Evolutionary conservation across 2,329 filamentous ascomycete species (phyloP).

Genomic region (Neoscytalidium dimidiatum): DNA sequence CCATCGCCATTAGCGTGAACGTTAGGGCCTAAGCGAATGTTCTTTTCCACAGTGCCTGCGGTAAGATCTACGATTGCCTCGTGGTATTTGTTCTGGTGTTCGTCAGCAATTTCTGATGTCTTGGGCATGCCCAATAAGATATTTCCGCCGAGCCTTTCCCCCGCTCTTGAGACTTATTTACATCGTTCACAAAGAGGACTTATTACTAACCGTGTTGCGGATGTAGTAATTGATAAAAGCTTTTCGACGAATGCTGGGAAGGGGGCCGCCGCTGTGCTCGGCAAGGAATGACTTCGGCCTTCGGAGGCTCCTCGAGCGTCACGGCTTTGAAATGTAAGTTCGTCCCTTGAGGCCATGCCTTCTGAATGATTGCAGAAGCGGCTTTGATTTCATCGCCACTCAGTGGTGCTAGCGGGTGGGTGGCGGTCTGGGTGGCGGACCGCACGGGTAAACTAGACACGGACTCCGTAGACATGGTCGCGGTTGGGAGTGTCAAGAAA

Average conservation of each 20-base stretch:
- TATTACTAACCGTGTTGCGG: slow-evolving; percentile 59
- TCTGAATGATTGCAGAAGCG: slow-evolving; percentile 52
- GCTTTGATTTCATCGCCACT: slow-evolving; percentile 58
- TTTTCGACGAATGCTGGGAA: slow-evolving; percentile 56
- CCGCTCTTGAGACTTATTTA: background rate
- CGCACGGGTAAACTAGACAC: slow-evolving; percentile 11
- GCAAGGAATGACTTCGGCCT: slow-evolving; percentile 62
- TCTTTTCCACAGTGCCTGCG: slow-evolving; percentile 54
- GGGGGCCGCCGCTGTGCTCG: slow-evolving; percentile 55
- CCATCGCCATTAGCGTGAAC: slow-evolving; percentile 60
- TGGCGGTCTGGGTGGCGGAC: background rate
- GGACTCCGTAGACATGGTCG: slow-evolving; percentile 13
- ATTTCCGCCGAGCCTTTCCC: background rate
- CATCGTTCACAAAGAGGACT: slow-evolving; percentile 28
- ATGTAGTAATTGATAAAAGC: slow-evolving; percentile 62
- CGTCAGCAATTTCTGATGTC: background rate
- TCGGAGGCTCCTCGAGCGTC: slow-evolving; percentile 65
- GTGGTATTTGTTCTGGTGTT: slow-evolving; percentile 59
- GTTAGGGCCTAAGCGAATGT: slow-evolving; percentile 60
- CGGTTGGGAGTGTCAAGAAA: background rate
- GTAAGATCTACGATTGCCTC: slow-evolving; percentile 61
- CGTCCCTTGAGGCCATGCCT: slow-evolving; percentile 57
- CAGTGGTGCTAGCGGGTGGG: slow-evolving; percentile 63
- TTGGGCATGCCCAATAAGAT: slow-evolving; percentile 10
- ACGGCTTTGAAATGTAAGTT: slow-evolving; percentile 67